phyloP scores from a whole-genome alignment of 495 filamentous ascomycete genomes.

The Tetracladium setigerum region DNA sequence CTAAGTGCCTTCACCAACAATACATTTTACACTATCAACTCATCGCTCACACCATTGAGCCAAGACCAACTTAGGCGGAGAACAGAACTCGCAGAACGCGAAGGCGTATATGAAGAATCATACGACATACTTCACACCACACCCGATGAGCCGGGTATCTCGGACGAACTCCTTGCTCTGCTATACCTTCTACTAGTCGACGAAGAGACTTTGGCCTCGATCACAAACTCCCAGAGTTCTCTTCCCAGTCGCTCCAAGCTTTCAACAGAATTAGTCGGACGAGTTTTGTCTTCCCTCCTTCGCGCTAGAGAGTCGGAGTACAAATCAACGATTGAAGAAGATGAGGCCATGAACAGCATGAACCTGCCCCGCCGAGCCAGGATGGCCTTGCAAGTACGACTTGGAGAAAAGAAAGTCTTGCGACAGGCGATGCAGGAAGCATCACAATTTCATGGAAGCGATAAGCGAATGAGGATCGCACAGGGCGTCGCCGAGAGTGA shows the following conservation, averaged over 20 bases:
- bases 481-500: slow-evolving; percentile 10
- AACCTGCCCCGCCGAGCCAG: slow-evolving; percentile 33
- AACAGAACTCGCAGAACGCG: slow-evolving; percentile 21
- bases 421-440: slow-evolving; percentile 34
- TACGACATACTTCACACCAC: slow-evolving; percentile 17
- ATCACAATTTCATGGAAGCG: slow-evolving; percentile 15
- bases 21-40: slow-evolving; percentile 33
- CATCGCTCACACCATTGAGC: slow-evolving; percentile 18
- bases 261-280: slow-evolving; percentile 29
- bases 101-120: slow-evolving; percentile 18
- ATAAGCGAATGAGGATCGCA: slow-evolving; percentile 23
- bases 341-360: slow-evolving; percentile 40
- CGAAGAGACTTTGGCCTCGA: slow-evolving; percentile 26
- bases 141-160: slow-evolving; percentile 15
- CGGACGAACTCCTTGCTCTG: slow-evolving; percentile 23
- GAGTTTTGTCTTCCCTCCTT: slow-evolving; percentile 27
- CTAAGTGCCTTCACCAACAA: slow-evolving; percentile 31
- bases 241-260: slow-evolving; percentile 34
- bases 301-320: slow-evolving; percentile 43
- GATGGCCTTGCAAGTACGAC: slow-evolving; percentile 70
- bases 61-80: slow-evolving; percentile 21
- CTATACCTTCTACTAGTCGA: slow-evolving; percentile 26
- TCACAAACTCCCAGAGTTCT: slow-evolving; percentile 31
- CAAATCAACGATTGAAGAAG: slow-evolving; percentile 53
- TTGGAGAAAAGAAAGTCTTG: slow-evolving; percentile 74